Percentiles rank a stretch among this genome's conserved stretches.
Evolutionary conservation across 1,284 basidiomycete genomes (phyloP).

Genomic region (Pulveroboletus sp.): DNA sequence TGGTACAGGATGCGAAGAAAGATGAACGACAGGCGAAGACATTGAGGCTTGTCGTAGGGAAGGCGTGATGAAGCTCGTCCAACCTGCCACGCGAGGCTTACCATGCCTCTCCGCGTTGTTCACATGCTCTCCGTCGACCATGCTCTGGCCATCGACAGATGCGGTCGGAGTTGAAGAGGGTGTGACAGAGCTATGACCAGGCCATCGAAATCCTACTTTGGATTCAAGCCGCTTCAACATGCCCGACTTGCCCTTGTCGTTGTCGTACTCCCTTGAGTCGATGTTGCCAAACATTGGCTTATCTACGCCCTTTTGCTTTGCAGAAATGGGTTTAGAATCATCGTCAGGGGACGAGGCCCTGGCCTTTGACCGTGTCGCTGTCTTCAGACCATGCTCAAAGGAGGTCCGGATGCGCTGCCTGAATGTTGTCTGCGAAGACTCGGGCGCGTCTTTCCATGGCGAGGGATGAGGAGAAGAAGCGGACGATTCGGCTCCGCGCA

Average conservation of each 20-base stretch:
- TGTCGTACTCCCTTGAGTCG: conserved; percentile 25
- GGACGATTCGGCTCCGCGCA: conserved; percentile 39
- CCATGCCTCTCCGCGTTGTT: conserved; percentile 36
- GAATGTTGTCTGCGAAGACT: conserved; percentile 50
- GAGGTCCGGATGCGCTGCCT: conserved; percentile 57
- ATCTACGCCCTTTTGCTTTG: conserved; percentile 43
- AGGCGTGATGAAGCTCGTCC: conserved; percentile 56
- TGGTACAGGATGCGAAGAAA: conserved; percentile 50
- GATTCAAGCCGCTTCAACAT: conserved; percentile 42
- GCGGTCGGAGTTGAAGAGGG: conserved; percentile 41
- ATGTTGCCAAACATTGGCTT: conserved; percentile 35
- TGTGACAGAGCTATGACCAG: conserved; percentile 42
- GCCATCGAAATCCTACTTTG: conserved; percentile 52
- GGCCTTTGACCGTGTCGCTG: conserved; percentile 52
- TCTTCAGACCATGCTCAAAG: conserved; percentile 61
- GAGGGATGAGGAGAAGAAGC: conserved; percentile 22
- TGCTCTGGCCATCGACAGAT: conserved; percentile 26
- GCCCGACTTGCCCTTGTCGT: conserved; percentile 34
- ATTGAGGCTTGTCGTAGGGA: conserved; percentile 64
- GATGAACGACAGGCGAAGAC: conserved; percentile 66
- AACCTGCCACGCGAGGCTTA: conserved; percentile 46
- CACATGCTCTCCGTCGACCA: conserved; percentile 34
- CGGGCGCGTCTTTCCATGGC: conserved; percentile 29
- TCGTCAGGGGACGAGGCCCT: conserved; percentile 29
- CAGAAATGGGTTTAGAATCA: conserved; percentile 40